Conservation (phyloP, 257 asterid genomes). For the Solanum verrucosum region DNA sequence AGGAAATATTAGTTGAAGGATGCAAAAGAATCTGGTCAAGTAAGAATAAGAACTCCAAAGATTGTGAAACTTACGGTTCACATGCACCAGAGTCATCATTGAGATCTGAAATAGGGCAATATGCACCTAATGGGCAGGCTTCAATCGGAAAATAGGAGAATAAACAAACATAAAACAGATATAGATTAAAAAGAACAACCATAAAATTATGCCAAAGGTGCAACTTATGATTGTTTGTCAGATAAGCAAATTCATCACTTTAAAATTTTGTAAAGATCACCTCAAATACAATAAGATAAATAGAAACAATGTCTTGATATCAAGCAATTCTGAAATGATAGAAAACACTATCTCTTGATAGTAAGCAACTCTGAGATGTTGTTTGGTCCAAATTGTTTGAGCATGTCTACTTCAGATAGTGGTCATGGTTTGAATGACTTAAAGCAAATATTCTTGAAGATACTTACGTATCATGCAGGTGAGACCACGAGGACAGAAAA, state of each 20-base stretch:
- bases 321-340: neutral
- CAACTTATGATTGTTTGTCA: neutral
- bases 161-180: neutral
- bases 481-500: slow-evolving; percentile 96
- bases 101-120: slow-evolving; percentile 71
- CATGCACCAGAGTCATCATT: slow-evolving; percentile 72
- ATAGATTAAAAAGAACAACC: neutral
- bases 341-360: neutral
- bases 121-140: slow-evolving; percentile 97
- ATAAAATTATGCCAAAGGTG: neutral
- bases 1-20: slow-evolving; percentile 1
- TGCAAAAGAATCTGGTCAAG: neutral
- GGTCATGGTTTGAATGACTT: neutral
- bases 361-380: neutral
- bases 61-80: slow-evolving; percentile 69
- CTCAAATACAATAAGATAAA: neutral
- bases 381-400: neutral
- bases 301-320: neutral
- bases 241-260: neutral
- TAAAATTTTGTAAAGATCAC: neutral
- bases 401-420: neutral
- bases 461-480: slow-evolving; percentile 99
- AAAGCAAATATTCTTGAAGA: neutral
- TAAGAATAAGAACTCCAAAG: neutral
- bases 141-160: slow-evolving; percentile 9